Conservation (phyloP, 306 rosid genomes). For the Cucurbita moschata region DNA sequence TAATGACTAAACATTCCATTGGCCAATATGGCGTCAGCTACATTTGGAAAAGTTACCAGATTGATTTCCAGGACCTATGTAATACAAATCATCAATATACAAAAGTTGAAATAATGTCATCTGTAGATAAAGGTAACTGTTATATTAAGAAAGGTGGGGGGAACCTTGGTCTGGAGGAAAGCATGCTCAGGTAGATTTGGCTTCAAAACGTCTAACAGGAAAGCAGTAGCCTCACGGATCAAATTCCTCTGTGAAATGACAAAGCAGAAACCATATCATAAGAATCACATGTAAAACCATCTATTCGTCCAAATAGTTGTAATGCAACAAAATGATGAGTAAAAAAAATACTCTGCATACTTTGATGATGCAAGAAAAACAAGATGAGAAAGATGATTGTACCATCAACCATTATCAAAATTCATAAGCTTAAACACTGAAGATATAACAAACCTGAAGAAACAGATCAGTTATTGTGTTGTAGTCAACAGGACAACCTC, state of each 20-base stretch:
- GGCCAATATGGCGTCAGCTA: slow-evolving; percentile 96
- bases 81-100: slow-evolving; percentile 9
- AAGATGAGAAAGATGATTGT: not conserved
- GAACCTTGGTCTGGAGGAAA: slow-evolving; percentile 83
- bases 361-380: not conserved
- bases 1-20: slow-evolving; percentile 99
- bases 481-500: slow-evolving; percentile 96
- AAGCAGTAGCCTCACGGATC: slow-evolving; percentile 99
- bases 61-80: slow-evolving; percentile 88
- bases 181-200: slow-evolving; percentile 94
- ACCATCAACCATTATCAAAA: not conserved
- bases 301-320: not conserved
- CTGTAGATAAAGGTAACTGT: not conserved
- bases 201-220: slow-evolving; percentile 87
- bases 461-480: slow-evolving; percentile 96
- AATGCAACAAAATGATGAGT: not conserved
- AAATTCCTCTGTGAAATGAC: slow-evolving; percentile 57
- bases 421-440: not conserved
- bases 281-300: not conserved
- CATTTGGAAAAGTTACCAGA: slow-evolving; percentile 92
- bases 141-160: not conserved
- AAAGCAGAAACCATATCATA: slow-evolving; percentile 6
- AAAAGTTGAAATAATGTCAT: slow-evolving; percentile 6
- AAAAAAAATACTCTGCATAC: not conserved
- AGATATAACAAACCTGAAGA: slow-evolving; percentile 64